Evolutionary conservation across 2,329 filamentous ascomycete species (phyloP).

Genomic region (Claviceps sp.): DNA sequence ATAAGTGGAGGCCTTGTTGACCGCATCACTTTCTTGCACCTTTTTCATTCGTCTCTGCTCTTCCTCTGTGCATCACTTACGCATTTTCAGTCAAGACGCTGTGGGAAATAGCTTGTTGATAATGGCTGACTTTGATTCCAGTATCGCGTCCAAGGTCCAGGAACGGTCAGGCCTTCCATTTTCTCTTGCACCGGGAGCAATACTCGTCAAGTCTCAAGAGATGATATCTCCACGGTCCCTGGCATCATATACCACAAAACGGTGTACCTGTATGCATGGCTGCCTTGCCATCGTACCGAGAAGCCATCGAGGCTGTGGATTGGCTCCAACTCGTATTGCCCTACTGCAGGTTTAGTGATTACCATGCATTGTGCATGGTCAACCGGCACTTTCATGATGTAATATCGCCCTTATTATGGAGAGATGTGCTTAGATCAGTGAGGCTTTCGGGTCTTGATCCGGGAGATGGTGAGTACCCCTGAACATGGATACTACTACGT

Average conservation of each 20-base stretch:
- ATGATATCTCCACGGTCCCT: background rate
- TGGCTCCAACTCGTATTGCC: conserved; percentile 36
- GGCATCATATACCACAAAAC: background rate
- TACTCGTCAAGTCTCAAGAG: too few relatives aligned
- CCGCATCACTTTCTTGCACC: background rate
- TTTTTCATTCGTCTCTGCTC: background rate
- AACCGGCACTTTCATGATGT: conserved; percentile 30
- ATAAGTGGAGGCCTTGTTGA: background rate
- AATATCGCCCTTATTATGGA: conserved; percentile 41
- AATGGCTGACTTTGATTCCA: too few relatives aligned
- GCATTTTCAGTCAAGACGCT: background rate
- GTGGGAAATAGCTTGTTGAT: too few relatives aligned
- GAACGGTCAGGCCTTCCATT: too few relatives aligned
- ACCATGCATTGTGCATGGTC: conserved; percentile 34
- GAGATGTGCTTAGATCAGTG: conserved; percentile 29
- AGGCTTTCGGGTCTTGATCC: conserved; percentile 27
- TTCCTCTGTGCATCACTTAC: background rate
- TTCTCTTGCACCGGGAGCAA: too few relatives aligned
- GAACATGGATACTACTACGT: background rate
- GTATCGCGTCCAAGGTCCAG: too few relatives aligned
- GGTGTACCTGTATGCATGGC: conserved; percentile 12
- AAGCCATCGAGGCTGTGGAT: conserved; percentile 32
- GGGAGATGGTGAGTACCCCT: conserved; percentile 27
- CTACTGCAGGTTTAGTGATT: conserved; percentile 28
- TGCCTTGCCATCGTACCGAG: conserved; percentile 36